Evolutionary conservation across 208 protist genomes (phyloP).

Genomic region (Balamuthia mandrillaris): DNA sequence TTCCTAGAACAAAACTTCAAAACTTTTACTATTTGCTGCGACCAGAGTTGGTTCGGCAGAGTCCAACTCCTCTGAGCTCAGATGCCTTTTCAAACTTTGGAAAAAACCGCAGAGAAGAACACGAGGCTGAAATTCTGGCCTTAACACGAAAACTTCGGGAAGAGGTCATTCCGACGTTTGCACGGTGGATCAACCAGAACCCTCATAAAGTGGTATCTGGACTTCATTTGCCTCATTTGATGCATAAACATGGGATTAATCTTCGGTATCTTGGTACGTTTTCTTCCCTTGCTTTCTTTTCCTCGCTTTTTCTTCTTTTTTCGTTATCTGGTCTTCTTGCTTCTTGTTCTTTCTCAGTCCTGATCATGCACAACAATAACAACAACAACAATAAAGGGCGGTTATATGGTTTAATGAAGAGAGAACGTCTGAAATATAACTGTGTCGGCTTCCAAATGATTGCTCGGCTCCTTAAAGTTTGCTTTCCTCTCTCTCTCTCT

Average conservation of each 20-base stretch:
- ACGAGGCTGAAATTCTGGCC: neutral
- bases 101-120: neutral
- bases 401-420: neutral
- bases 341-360: neutral
- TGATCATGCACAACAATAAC: neutral
- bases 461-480: neutral
- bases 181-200: neutral
- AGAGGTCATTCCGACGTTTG: neutral
- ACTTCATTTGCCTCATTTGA: neutral
- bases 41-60: neutral
- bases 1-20: neutral
- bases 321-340: neutral
- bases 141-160: neutral
- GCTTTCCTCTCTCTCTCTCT: neutral
- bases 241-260: slow-evolving; percentile 17
- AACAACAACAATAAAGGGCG: neutral
- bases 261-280: neutral
- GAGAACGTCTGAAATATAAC: slow-evolving; percentile 20
- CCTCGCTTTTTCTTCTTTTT: neutral
- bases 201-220: neutral
- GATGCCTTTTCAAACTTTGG: slow-evolving; percentile 13
- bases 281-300: neutral
- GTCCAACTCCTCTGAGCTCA: neutral
- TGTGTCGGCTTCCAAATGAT: slow-evolving; percentile 25
- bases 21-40: neutral